A percentile compares a stretch with the other conserved stretches of the same genome.
Conservation (phyloP, 169 alveolate species). For the Cryptosporidium sp. region DNA sequence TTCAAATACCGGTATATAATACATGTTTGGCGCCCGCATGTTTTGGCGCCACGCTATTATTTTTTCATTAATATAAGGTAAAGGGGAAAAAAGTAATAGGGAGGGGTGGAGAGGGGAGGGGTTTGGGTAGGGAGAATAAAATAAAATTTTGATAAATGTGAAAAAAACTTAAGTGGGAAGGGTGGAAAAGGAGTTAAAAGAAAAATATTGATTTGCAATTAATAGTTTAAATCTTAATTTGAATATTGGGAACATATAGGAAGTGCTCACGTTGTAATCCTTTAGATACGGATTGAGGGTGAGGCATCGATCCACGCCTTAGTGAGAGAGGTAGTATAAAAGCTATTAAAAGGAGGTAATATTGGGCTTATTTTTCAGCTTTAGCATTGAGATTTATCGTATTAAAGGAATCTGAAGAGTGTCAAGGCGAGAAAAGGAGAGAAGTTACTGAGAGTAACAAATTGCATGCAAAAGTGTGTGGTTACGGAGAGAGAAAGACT, state of each 20-base stretch:
- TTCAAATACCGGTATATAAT: constrained; percentile 1
- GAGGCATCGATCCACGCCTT: background rate
- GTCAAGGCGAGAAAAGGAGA: background rate
- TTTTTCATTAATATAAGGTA: background rate
- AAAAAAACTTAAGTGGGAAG: background rate
- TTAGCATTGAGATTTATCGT: background rate
- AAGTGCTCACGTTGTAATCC: background rate
- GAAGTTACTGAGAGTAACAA: no score
- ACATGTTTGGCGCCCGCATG: background rate
- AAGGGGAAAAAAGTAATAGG: background rate
- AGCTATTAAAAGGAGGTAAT: background rate
- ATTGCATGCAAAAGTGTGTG: constrained; percentile 5
- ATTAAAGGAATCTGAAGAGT: background rate
- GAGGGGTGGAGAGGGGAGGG: constrained; percentile 9
- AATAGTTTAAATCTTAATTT: background rate
- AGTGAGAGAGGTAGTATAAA: background rate
- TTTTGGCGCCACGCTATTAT: background rate
- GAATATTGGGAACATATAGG: background rate
- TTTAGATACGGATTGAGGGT: background rate
- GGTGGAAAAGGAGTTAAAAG: background rate
- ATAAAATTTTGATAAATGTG: constrained; percentile 2
- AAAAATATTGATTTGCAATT: background rate
- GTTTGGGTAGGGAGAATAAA: constrained; percentile 1
- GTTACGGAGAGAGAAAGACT: background rate
- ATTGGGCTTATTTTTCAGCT: background rate